These are phyloP conservation scores for Lichtheimia hyalospora DNA, from an alignment of 371 early-diverging fungal genomes.

Conservation along the genomic window DNA sequence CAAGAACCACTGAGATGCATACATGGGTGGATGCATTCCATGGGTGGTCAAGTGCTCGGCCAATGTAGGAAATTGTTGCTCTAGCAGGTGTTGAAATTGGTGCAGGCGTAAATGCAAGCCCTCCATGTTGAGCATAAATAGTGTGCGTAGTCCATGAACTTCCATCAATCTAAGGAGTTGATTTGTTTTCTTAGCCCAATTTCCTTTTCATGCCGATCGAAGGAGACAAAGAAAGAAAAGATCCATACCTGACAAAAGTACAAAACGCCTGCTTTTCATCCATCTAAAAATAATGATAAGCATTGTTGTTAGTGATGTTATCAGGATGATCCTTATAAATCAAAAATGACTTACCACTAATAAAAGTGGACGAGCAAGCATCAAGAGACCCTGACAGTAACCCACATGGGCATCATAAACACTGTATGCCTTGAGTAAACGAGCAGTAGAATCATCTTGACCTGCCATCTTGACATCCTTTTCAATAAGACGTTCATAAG, in stretches of 20 bases:
- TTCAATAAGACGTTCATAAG: constrained; percentile 79
- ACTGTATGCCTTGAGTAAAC: constrained; percentile 86
- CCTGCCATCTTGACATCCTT: constrained; percentile 79
- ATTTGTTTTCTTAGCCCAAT: constrained; percentile 9
- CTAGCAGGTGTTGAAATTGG: constrained; percentile 82
- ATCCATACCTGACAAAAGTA: constrained; percentile 60
- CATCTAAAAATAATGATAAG: constrained; percentile 54
- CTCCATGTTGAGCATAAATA: constrained; percentile 80
- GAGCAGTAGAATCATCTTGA: constrained; percentile 65
- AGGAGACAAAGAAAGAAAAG: constrained; percentile 3
- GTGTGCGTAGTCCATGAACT: constrained; percentile 72
- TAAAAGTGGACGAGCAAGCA: constrained; percentile 81
- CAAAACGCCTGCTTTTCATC: constrained; percentile 90
- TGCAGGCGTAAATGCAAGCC: constrained; percentile 77
- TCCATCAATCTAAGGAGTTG: constrained; percentile 66
- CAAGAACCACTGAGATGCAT: constrained; percentile 90
- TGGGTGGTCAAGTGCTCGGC: constrained; percentile 69
- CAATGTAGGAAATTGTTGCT: constrained; percentile 75
- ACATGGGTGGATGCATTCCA: constrained; percentile 81
- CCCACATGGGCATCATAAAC: constrained; percentile 90
- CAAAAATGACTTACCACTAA: constrained; percentile 64
- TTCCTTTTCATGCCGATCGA: background rate
- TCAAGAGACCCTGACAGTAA: constrained; percentile 90
- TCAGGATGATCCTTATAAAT: background rate
- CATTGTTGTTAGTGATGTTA: too few species aligned